A percentile compares a stretch with the other conserved stretches of the same genome.
phyloP scores from a whole-genome alignment of 2,329 filamentous ascomycete species.

The Myotisia sp. region DNA sequence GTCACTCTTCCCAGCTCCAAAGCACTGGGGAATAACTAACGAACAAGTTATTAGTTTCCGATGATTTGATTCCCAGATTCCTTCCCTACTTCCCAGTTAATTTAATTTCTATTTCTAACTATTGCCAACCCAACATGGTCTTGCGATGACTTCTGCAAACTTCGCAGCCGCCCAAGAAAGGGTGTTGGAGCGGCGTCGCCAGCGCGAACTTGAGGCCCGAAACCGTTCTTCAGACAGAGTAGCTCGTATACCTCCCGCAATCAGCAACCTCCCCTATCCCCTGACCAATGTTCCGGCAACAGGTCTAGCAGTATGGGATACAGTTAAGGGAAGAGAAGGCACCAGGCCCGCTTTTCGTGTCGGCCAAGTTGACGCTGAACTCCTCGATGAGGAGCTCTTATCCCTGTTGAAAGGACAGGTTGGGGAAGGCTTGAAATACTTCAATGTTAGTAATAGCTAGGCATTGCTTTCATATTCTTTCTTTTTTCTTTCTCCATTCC shows the following conservation, averaged over 20 bases:
- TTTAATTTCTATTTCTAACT: too few relatives aligned
- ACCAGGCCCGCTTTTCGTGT: conserved; percentile 80
- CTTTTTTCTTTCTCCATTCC: too few relatives aligned
- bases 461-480: neutral
- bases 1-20: too few relatives aligned
- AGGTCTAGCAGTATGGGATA: conserved; percentile 48
- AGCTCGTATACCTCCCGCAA: conserved; percentile 38
- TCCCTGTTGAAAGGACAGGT: conserved; percentile 75
- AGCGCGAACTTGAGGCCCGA: conserved; percentile 54
- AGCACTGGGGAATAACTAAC: too few relatives aligned
- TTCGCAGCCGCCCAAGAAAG: conserved; percentile 85
- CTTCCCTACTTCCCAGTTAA: too few relatives aligned
- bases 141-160: conserved; percentile 45
- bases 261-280: conserved; percentile 48
- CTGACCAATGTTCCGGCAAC: conserved; percentile 39
- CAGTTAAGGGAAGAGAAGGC: conserved; percentile 58
- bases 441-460: conserved; percentile 41
- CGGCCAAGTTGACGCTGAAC: conserved; percentile 87
- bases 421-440: conserved; percentile 75
- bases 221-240: conserved; percentile 36
- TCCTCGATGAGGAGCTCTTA: conserved; percentile 85
- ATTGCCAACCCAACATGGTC: conserved; percentile 19
- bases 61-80: too few relatives aligned
- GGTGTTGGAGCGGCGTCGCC: conserved; percentile 63
- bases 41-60: too few relatives aligned